Conservation (phyloP, 352 stramenopile species). For the Elongisporangium prolatum region DNA sequence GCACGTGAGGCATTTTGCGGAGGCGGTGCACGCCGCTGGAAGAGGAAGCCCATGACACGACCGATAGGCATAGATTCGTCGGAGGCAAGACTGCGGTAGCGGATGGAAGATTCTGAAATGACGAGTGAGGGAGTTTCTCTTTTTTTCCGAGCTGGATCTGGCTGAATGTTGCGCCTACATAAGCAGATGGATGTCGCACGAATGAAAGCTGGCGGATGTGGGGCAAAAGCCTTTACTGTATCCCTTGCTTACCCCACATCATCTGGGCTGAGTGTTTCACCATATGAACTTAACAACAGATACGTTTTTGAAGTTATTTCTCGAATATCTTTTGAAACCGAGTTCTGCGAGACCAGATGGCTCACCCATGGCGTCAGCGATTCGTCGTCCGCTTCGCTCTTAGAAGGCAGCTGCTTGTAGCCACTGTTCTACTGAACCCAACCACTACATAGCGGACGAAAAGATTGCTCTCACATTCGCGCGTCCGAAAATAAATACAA, state of each 20-base stretch:
- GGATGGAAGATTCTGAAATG: neutral
- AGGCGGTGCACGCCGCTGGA: neutral
- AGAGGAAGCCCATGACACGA: neutral
- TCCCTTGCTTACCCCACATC: neutral
- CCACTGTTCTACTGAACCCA: neutral
- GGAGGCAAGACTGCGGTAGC: neutral
- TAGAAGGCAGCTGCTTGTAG: neutral
- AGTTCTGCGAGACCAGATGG: neutral
- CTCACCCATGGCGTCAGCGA: neutral
- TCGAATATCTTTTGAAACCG: neutral
- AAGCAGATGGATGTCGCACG: neutral
- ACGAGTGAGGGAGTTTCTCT: neutral
- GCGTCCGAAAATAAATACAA: neutral
- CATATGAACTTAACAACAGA: neutral
- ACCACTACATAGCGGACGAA: neutral
- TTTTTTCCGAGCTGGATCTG: neutral
- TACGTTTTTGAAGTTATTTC: neutral
- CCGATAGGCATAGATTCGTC: neutral
- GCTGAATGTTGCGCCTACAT: neutral
- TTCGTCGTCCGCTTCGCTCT: neutral
- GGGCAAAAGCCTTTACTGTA: neutral
- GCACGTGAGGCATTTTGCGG: neutral
- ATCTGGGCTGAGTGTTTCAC: neutral
- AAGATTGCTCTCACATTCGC: neutral
- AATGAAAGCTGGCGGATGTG: neutral